Conservation (phyloP, 768 basidiomycete species). For the Boletus vermiculosoides region DNA sequence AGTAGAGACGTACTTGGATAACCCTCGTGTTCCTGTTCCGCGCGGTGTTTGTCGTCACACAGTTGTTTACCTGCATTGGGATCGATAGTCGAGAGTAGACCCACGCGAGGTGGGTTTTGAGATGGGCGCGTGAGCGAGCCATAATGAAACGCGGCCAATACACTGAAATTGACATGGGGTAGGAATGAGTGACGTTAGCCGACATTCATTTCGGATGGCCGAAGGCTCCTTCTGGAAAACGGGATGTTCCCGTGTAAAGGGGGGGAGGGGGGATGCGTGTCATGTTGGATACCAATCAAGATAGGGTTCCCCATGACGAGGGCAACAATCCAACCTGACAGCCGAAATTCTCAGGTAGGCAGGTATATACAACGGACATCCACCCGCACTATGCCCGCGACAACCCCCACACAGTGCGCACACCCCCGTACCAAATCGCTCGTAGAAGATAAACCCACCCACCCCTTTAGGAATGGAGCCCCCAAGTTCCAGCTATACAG, state of each 20-base stretch:
- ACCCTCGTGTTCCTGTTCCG: slow-evolving; percentile 29
- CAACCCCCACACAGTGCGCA: background rate
- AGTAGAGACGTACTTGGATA: slow-evolving; percentile 27
- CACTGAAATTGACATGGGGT: slow-evolving; percentile 38
- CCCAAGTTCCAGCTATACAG: slow-evolving; percentile 79
- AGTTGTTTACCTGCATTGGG: slow-evolving; percentile 45
- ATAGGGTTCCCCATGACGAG: background rate
- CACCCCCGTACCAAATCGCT: background rate
- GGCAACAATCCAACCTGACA: background rate
- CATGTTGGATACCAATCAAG: background rate
- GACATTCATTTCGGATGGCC: slow-evolving; percentile 11
- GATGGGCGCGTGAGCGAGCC: slow-evolving; percentile 72
- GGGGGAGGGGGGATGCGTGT: background rate
- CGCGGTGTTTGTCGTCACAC: slow-evolving; percentile 35
- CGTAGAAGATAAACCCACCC: slow-evolving; percentile 21
- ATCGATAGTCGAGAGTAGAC: slow-evolving; percentile 71
- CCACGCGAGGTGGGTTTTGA: slow-evolving; percentile 64
- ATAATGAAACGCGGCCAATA: slow-evolving; percentile 65
- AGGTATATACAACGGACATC: background rate
- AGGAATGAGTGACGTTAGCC: slow-evolving; percentile 1
- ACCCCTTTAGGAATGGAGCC: slow-evolving; percentile 76
- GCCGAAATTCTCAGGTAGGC: background rate
- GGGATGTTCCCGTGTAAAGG: background rate
- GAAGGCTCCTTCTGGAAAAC: slow-evolving; percentile 12
- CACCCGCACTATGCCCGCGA: slow-evolving; percentile 10